phyloP scores from a whole-genome alignment of 140 eudicot genomes.

The Ambrosia hybrid region DNA sequence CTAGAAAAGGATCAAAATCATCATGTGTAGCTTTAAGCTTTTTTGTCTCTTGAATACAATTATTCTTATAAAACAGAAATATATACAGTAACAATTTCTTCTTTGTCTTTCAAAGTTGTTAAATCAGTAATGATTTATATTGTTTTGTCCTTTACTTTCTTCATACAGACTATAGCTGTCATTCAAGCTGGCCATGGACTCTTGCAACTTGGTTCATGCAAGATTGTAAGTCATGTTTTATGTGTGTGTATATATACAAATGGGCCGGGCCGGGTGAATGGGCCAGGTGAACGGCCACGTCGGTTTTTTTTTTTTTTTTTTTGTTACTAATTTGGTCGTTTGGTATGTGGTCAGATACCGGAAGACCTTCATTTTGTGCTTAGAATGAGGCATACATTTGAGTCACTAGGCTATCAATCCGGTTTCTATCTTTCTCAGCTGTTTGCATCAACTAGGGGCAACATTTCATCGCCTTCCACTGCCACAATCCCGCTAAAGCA shows the following conservation, averaged over 20 bases:
- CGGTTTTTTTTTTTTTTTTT: not conserved
- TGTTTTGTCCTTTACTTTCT: constrained; percentile 1
- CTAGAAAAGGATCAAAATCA: constrained; percentile 12
- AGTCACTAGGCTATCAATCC: constrained; percentile 89
- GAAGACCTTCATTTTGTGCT: constrained; percentile 97
- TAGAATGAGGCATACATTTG: constrained; percentile 96
- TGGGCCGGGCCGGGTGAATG: no score
- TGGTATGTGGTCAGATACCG: constrained; percentile 56
- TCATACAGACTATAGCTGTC: constrained; percentile 86
- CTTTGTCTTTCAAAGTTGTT: not conserved
- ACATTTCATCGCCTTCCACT: constrained; percentile 44
- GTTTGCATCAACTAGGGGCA: constrained; percentile 77
- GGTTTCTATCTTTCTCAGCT: constrained; percentile 90
- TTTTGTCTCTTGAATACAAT: not conserved
- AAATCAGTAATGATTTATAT: not conserved
- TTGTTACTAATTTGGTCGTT: not conserved
- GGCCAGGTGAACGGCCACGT: not conserved
- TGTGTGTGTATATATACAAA: not conserved
- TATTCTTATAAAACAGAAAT: not conserved
- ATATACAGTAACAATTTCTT: not conserved
- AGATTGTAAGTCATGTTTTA: constrained; percentile 67
- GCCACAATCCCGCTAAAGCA: constrained; percentile 62
- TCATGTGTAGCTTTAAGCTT: constrained; percentile 3
- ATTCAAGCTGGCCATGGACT: constrained; percentile 99
- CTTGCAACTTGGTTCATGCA: constrained; percentile 97